A percentile compares a stretch with the other conserved stretches of the same genome.
Evolutionary conservation across 345 rosid species (phyloP).

Genomic region (Pelargonium nanum): DNA sequence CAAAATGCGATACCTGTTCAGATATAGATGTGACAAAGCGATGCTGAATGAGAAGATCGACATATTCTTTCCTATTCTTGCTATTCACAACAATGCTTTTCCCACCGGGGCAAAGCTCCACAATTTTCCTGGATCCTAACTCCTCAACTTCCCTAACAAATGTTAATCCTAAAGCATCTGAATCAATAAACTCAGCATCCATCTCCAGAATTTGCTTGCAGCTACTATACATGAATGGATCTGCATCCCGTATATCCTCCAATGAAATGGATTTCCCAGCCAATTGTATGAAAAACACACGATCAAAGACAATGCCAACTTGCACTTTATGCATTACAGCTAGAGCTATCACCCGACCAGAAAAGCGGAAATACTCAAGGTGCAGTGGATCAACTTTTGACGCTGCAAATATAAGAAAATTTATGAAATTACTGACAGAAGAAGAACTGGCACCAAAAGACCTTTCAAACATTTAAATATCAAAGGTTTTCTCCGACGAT

Average conservation of each 20-base stretch:
- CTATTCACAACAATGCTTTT: slow-evolving; percentile 54
- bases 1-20: slow-evolving; percentile 51
- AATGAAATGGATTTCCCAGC: slow-evolving; percentile 44
- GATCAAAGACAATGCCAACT: slow-evolving; percentile 80
- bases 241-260: slow-evolving; percentile 81
- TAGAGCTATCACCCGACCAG: slow-evolving; percentile 82
- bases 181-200: slow-evolving; percentile 74
- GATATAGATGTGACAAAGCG: slow-evolving; percentile 57
- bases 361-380: slow-evolving; percentile 66
- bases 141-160: slow-evolving; percentile 77
- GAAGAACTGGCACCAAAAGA: background rate
- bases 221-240: slow-evolving; percentile 63
- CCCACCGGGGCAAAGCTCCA: slow-evolving; percentile 63
- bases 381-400: slow-evolving; percentile 84
- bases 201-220: slow-evolving; percentile 82
- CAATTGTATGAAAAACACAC: slow-evolving; percentile 70
- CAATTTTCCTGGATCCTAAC: slow-evolving; percentile 51
- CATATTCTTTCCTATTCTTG: slow-evolving; percentile 62
- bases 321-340: slow-evolving; percentile 90
- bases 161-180: slow-evolving; percentile 69
- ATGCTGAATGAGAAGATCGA: slow-evolving; percentile 48
- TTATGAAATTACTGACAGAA: background rate
- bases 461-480: background rate
- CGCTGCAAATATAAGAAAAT: slow-evolving; percentile 41
- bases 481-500: no score